phyloP scores from a whole-genome alignment of 148 eudicot species.

The Nyssa sinensis region DNA sequence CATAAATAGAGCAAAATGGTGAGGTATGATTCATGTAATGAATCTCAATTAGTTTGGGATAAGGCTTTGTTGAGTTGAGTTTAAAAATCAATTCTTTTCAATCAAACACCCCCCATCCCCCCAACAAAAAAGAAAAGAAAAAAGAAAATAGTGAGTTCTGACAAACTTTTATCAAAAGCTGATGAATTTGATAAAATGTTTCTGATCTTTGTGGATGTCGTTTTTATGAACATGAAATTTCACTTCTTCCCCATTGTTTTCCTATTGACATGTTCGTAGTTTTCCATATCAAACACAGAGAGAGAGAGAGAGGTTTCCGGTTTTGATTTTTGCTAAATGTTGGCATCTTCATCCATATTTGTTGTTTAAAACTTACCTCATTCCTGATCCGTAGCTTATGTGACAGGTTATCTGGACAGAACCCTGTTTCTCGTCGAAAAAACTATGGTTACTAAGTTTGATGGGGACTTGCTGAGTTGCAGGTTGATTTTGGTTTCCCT shows the following conservation, averaged over 20 bases:
- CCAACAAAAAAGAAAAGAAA: not conserved
- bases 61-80: not conserved
- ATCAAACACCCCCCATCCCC: too few species aligned
- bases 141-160: too few species aligned
- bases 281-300: not conserved
- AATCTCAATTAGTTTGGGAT: too few species aligned
- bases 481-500: slow-evolving; percentile 49
- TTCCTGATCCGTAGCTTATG: slow-evolving; percentile 26
- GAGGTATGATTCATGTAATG: too few species aligned
- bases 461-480: slow-evolving; percentile 26
- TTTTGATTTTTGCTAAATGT: not conserved
- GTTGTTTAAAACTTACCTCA: not conserved
- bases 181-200: too few species aligned
- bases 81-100: too few species aligned
- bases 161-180: too few species aligned
- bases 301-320: not conserved
- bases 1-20: too few species aligned
- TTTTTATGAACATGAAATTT: not conserved
- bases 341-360: not conserved
- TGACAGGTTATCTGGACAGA: slow-evolving; percentile 69
- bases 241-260: not conserved
- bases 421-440: slow-evolving; percentile 57
- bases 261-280: not conserved
- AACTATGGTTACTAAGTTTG: slow-evolving; percentile 58
- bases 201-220: too few species aligned